Evolutionary conservation across 768 basidiomycete species (phyloP).

Genomic region (Boletus pseudopeckii): DNA sequence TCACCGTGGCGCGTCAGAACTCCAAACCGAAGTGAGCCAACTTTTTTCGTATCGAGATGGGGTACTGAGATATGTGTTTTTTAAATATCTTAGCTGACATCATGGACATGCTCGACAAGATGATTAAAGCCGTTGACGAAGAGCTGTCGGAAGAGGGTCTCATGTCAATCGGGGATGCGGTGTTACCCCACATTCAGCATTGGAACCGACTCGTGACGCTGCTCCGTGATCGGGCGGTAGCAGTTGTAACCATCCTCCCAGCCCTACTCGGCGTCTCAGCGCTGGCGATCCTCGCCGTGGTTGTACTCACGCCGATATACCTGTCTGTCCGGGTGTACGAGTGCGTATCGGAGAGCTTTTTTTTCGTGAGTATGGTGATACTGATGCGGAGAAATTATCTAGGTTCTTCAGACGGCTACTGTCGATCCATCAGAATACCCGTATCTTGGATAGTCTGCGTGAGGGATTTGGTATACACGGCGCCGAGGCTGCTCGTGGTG

Average conservation of each 20-base stretch:
- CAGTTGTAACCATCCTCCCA: conserved; percentile 8
- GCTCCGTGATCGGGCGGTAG: conserved; percentile 3
- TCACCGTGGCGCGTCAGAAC: conserved; percentile 13
- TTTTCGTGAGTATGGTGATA: not conserved
- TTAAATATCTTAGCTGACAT: conserved; percentile 10
- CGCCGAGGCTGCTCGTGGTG: too few species aligned
- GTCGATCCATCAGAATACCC: not conserved
- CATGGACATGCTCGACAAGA: conserved; percentile 14
- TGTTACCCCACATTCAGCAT: conserved; percentile 18
- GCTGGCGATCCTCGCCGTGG: conserved; percentile 11
- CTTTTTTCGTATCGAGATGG: not conserved
- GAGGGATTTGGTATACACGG: not conserved
- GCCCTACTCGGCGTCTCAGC: conserved; percentile 19
- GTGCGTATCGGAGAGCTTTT: conserved; percentile 4
- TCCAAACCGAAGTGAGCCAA: conserved; percentile 14
- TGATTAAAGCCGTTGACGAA: conserved; percentile 17
- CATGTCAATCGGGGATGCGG: conserved; percentile 14
- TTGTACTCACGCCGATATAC: conserved; percentile 7
- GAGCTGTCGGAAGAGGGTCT: conserved; percentile 18
- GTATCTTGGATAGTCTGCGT: conserved; percentile 1
- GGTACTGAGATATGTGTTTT: not conserved
- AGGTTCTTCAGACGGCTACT: not conserved
- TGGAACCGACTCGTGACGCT: conserved; percentile 16
- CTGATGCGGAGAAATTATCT: not conserved
- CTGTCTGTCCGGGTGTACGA: not conserved